phyloP scores from a whole-genome alignment of 371 early-diverging fungal genomes.

The Parasitella parasitica region DNA sequence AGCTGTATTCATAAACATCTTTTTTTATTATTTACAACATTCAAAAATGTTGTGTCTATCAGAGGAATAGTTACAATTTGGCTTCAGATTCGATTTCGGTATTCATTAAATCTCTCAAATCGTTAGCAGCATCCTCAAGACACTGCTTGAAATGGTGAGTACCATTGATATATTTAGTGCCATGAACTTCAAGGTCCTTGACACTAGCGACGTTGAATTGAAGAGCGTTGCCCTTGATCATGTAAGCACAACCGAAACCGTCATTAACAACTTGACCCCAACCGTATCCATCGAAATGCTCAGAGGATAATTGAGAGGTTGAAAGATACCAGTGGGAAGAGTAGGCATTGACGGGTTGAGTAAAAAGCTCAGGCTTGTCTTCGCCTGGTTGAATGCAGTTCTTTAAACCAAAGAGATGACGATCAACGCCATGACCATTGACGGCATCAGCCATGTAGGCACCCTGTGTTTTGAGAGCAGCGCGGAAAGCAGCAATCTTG shows the following conservation, averaged over 20 bases:
- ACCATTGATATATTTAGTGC: conserved; percentile 37
- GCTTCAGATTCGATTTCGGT: conserved; percentile 44
- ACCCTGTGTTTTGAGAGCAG: conserved; percentile 80
- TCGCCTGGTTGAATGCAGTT: conserved; percentile 67
- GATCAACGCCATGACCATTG: conserved; percentile 88
- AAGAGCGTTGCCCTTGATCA: conserved; percentile 82
- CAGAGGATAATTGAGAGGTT: conserved; percentile 89
- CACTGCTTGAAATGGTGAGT: conserved; percentile 55
- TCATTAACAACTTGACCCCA: conserved; percentile 96
- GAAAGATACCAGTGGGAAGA: conserved; percentile 92
- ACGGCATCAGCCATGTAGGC: conserved; percentile 82
- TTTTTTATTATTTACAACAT: not conserved
- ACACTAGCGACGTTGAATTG: conserved; percentile 86
- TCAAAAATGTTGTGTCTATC: not conserved
- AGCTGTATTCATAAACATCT: too few species aligned
- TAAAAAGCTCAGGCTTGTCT: conserved; percentile 78
- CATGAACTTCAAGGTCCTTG: conserved; percentile 50
- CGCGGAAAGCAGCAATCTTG: conserved; percentile 68
- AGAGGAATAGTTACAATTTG: conserved; percentile 34
- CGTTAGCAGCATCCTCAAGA: conserved; percentile 63
- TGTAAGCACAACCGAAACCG: conserved; percentile 95
- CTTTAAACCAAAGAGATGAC: conserved; percentile 81
- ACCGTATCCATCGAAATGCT: conserved; percentile 90
- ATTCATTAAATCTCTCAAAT: conserved; percentile 71
- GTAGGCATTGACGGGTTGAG: conserved; percentile 76